These are phyloP conservation scores for Guadua angustifolia DNA, from an alignment of 176 grass and related monocot genomes.

Conservation along the genomic window DNA sequence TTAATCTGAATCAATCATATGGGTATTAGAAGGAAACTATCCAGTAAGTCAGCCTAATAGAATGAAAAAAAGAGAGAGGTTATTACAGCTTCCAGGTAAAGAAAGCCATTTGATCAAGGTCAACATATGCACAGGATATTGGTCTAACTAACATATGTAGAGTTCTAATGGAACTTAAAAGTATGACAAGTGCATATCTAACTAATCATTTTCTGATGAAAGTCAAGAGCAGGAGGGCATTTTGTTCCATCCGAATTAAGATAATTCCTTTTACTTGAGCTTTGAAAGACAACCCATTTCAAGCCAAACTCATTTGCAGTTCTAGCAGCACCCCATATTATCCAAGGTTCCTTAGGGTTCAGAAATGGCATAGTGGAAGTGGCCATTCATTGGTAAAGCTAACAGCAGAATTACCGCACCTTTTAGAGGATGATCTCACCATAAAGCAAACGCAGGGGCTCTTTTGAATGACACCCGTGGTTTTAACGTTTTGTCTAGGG, in stretches of 20 bases:
- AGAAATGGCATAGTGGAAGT: neutral
- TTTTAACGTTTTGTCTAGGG: too few species aligned
- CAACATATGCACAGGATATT: too few species aligned
- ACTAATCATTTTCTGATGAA: neutral
- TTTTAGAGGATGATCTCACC: neutral
- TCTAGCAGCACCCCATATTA: neutral
- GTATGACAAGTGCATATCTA: too few species aligned
- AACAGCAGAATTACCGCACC: neutral
- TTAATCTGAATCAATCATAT: neutral
- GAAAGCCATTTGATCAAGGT: too few species aligned
- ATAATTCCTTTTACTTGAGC: neutral
- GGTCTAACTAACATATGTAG: too few species aligned
- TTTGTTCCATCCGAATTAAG: neutral
- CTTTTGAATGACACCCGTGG: too few species aligned
- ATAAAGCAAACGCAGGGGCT: too few species aligned
- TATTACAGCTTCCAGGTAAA: too few species aligned
- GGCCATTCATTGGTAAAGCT: neutral
- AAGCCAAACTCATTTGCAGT: neutral
- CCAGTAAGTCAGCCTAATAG: neutral
- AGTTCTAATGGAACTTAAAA: neutral
- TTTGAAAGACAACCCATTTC: neutral
- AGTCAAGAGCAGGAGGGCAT: neutral
- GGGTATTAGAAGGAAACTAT: neutral
- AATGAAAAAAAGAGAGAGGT: neutral
- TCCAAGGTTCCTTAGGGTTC: neutral